Evolutionary conservation across 2,329 filamentous ascomycete species (phyloP), one percentile per base, ranked within the genome.

Genomic region (Aspergillus proliferans): DNA sequence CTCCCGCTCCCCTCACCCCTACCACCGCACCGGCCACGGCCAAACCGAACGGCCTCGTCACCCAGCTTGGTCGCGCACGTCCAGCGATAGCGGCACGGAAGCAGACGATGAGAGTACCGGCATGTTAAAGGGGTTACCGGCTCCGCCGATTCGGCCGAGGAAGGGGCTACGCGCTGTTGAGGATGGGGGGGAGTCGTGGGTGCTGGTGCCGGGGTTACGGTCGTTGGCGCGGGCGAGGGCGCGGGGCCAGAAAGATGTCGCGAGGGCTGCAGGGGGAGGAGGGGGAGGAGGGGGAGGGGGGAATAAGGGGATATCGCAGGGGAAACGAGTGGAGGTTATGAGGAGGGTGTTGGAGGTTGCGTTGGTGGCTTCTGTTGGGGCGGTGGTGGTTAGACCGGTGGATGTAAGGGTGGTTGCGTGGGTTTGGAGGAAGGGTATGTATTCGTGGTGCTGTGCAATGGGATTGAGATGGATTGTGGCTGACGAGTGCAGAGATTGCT

Each of bases 41-140:
- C 50, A 65, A 58, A 55, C 65, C 62, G 62, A 68, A 67, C 63
- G 58, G 52, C 51, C 58, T 43, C 52, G 49, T 42, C 58, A 56
- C 53, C 67, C 72, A 50, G 77, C 75, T 54, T 77, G 80, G 46
- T 81, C 80, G 4, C 76, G 78, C 1, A 78, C 83, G 2, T 81
- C 81, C 9, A 95, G 88, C 67, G 91, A 95, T 58, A 95, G 90
- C 66, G 92, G 92, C 21, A 95, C 91, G 15, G 92, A 97, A 66
- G 92, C 92, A 36, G 92, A 96, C 61, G 92, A 97, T 71, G 92
- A 97, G 68, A 87, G 91, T 54, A 77, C 76, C 40, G 67, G 72
- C 4, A 85, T 92, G 58, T 76, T 95, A 49, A 93, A 86, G 66
- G 87, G 90, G 0, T 73, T 96, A 19, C 91, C 92, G 1, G 88